Base-by-base conservation (phyloP, 73 alveolate genomes). In the Paramecium octaurelia region DNA sequence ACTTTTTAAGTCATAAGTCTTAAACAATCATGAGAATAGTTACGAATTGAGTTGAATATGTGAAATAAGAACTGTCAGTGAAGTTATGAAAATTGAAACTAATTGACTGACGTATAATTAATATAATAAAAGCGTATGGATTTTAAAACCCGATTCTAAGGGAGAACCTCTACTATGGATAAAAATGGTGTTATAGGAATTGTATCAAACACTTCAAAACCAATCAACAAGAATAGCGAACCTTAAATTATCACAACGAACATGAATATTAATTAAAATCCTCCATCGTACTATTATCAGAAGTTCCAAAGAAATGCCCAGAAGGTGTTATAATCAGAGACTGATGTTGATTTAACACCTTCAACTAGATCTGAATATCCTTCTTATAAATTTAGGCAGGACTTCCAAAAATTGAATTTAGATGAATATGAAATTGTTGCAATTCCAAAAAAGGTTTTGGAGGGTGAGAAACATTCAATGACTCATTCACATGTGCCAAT, bases 121-220 rank as follows among this genome's bases (percentile, higher is more conserved):
- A 64, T 64, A 64, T 31, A 64, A 64, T 11, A 27, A 27, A 64
- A 68, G 48, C 24, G 48, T 24, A 75, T 75, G 88, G 88, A 75
- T 42, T 75, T 75, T 75, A 75, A 75, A 75, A 38, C 68, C 12
- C 31, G 88, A 38, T 75, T 75, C 34, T 38, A 75, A 42, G 88
- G 88, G 3, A 29, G 60, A 75, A 38, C 68, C 6, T 12, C 38
- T 38, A 42, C 60, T 34, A 75, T 75, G 88, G 60, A 75, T 42
- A 75, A 75, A 38, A 42, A 75, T 38, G 88, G 88, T 38, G 88
- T 75, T 2, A 75, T 75, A 38, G 88, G 88, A 36, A 75, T 75
- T n/a, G 40, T 75, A 10, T 21, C 29, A 35, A 38, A 75, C 2
- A 75, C 69, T 0, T 75, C 88, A 38, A 20, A 38, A 23, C 88